Base-by-base conservation (phyloP, 139 green algal species). In the Picochlorum sp. region DNA sequence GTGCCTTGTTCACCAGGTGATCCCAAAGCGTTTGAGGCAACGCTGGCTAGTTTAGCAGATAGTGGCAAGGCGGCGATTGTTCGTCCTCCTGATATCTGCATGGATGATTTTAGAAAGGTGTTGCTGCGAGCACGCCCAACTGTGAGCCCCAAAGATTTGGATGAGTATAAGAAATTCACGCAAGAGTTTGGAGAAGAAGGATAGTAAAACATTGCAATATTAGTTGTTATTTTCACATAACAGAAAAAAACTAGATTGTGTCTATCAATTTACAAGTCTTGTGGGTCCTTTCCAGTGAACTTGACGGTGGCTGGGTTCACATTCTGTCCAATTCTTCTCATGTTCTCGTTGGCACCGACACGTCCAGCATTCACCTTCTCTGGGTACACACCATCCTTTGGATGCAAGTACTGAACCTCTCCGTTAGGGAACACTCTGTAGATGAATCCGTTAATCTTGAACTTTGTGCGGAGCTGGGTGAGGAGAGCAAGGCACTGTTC, bases 341-440 rank as follows among this genome's bases (percentile, higher is more conserved):
- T 80, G 83, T 96, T 96, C 71, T 85, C 71, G 85, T 96, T 96
- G 46, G 78, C 85, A 26, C 77, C 81, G 3, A 77, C 70, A 67
- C 94, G 86, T 73, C 92, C 92, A 34, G 82, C 79, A 82, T 97
- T 98, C 28, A 99, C 94, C 90, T 97, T 97, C 88, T 99, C 94
- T 38, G 94, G 93, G 90, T 98, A 98, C 34, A 97, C 89, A 51
- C 94, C 94, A 69, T 99, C 91, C 65, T 93, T 95, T 61, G 94
- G 94, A 84, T 99, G 93, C 61, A 99, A 73, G 89, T 99, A 98
- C 85, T 98, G 77, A 23, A 98, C 92, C 85, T 97, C 89, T 69
- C 91, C 91, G 64, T 85, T 89, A 56, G 89, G 88, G 85, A 92
- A 96, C 56, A 96, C 89, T 56, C 84, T 76, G 90, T 99, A 97